Percentiles rank a stretch among this genome's conserved stretches.
Evolutionary conservation across 495 filamentous ascomycete species (phyloP).

Genomic region (Sabuloglossum arenarium): DNA sequence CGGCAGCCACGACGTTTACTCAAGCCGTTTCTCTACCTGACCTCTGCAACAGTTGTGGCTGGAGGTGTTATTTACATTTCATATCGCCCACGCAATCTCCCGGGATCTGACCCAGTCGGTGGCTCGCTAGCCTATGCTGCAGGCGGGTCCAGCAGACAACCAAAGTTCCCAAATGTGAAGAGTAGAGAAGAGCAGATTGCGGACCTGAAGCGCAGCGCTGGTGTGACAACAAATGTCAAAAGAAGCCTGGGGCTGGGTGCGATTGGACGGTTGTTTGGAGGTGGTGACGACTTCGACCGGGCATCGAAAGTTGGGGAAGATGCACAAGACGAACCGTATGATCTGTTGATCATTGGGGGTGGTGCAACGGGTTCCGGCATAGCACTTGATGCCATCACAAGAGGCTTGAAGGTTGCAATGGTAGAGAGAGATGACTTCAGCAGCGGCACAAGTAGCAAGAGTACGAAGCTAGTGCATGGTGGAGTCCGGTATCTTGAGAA

Average conservation of each 20-base stretch:
- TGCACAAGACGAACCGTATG: constrained; percentile 34
- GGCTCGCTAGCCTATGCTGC: constrained; percentile 63
- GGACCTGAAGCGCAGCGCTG: constrained; percentile 28
- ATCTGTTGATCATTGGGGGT: constrained; percentile 76
- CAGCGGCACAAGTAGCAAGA: constrained; percentile 86
- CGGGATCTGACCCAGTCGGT: constrained; percentile 55
- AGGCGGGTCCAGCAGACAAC: constrained; percentile 58
- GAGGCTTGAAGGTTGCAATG: constrained; percentile 80
- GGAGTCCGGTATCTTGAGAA: constrained; percentile 95
- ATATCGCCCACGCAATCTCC: constrained; percentile 72
- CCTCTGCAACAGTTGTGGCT: constrained; percentile 33
- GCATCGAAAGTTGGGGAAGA: background rate
- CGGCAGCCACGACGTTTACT: constrained; percentile 24
- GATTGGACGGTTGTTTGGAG: constrained; percentile 3
- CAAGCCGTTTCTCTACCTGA: constrained; percentile 37
- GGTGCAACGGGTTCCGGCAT: constrained; percentile 88
- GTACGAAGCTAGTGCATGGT: constrained; percentile 92
- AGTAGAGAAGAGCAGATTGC: constrained; percentile 43
- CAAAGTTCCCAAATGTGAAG: constrained; percentile 63
- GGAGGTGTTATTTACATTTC: constrained; percentile 50
- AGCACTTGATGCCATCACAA: constrained; percentile 79
- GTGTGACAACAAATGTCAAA: background rate
- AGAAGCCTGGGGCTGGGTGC: background rate
- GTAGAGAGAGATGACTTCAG: constrained; percentile 95
- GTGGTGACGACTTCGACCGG: constrained; percentile 6